A percentile compares a stretch with the other conserved stretches of the same genome.
These are phyloP conservation scores for Limnanthes douglasii DNA, from an alignment of 345 rosid species.

Conservation along the genomic window DNA sequence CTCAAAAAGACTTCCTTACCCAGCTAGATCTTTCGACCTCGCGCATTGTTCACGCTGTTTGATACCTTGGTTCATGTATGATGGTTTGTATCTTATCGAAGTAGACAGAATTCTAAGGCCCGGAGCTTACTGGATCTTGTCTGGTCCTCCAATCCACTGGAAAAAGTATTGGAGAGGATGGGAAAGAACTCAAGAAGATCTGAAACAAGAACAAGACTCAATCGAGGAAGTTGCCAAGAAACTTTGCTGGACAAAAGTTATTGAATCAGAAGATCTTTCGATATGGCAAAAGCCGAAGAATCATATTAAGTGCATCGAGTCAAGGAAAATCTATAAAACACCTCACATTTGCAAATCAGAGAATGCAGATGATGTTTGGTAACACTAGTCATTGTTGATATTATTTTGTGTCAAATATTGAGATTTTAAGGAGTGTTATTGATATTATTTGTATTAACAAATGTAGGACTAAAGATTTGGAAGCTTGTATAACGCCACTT, in stretches of 20 bases:
- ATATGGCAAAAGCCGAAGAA: conserved; percentile 84
- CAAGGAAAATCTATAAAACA: conserved; percentile 26
- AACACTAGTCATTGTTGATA: conserved; percentile 6
- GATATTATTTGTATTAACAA: conserved; percentile 2
- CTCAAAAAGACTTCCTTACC: conserved; percentile 79
- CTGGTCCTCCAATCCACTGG: conserved; percentile 94
- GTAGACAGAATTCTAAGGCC: conserved; percentile 89
- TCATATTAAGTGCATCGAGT: conserved; percentile 56
- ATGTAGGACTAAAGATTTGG: conserved; percentile 81
- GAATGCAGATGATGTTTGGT: conserved; percentile 71
- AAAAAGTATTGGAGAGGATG: conserved; percentile 87
- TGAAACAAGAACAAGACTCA: conserved; percentile 72
- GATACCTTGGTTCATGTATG: conserved; percentile 64
- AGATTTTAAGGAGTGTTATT: too few relatives aligned
- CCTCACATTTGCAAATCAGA: conserved; percentile 61
- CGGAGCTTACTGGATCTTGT: conserved; percentile 96
- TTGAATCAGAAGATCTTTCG: conserved; percentile 53
- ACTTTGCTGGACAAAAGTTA: conserved; percentile 89
- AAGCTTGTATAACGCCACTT: conserved; percentile 65
- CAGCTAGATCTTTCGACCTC: conserved; percentile 91
- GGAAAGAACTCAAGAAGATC: conserved; percentile 72
- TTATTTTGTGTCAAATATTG: not conserved
- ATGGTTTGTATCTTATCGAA: conserved; percentile 71
- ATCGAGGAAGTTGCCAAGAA: conserved; percentile 71
- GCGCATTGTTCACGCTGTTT: conserved; percentile 97